phyloP scores from a whole-genome alignment of 2,329 filamentous ascomycete species.

The Fusarium verticillioides region DNA sequence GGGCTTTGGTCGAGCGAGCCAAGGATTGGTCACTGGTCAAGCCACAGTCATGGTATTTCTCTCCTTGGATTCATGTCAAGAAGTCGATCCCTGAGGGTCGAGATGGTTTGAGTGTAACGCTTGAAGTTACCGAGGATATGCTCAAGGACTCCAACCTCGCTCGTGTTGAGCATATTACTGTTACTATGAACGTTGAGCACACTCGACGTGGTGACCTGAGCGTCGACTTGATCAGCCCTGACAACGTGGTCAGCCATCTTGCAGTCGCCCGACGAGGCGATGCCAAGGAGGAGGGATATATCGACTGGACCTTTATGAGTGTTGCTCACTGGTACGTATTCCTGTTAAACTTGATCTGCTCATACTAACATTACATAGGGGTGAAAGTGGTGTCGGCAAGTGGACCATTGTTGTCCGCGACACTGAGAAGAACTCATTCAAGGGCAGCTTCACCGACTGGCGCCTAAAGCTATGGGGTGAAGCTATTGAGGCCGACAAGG shows the following conservation, averaged over 20 bases:
- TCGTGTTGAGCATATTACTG: constrained; percentile 90
- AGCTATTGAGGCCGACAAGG: constrained; percentile 78
- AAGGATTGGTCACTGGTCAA: constrained; percentile 90
- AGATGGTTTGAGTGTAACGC: constrained; percentile 80
- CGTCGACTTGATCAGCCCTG: constrained; percentile 88
- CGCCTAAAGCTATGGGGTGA: constrained; percentile 95
- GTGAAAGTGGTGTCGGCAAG: constrained; percentile 85
- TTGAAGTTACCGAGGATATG: constrained; percentile 85
- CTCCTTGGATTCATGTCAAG: constrained; percentile 92
- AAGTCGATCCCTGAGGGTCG: constrained; percentile 86
- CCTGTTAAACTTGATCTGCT: accelerated
- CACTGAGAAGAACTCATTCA: constrained; percentile 78
- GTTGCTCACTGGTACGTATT: constrained; percentile 87
- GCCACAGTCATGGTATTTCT: constrained; percentile 94
- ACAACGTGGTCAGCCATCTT: constrained; percentile 84
- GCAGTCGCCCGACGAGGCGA: constrained; percentile 80
- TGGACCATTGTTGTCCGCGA: constrained; percentile 96
- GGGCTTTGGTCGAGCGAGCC: constrained; percentile 83
- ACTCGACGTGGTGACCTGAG: constrained; percentile 89
- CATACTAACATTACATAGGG: constrained; percentile 66
- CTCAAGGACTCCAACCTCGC: constrained; percentile 84
- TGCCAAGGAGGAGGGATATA: constrained; percentile 74
- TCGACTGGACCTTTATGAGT: constrained; percentile 99
- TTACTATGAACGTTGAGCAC: constrained; percentile 97
- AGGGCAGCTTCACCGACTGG: constrained; percentile 89